These are phyloP conservation scores for Pouteria campechiana DNA, from an alignment of 179 eudicot genomes.

Conservation along the genomic window DNA sequence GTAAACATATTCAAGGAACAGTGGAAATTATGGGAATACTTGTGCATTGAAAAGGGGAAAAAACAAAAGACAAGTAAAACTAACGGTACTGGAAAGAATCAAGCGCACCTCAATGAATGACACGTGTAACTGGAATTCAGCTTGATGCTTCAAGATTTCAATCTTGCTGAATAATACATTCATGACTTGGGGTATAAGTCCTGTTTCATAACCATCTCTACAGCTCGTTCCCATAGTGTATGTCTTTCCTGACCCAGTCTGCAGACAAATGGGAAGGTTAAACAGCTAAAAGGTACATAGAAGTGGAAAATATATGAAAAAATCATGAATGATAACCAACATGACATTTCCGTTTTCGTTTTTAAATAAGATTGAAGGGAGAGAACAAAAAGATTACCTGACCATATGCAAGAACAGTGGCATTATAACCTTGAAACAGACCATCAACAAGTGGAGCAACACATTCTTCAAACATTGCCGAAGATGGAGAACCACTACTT, in stretches of 20 bases:
- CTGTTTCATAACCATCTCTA: constrained; percentile 61
- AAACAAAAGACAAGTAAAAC: neutral
- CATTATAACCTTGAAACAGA: constrained; percentile 97
- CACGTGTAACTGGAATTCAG: constrained; percentile 83
- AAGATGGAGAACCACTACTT: constrained; percentile 67
- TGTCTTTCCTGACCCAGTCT: constrained; percentile 99
- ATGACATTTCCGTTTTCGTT: neutral
- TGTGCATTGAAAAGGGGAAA: neutral
- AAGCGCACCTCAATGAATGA: constrained; percentile 89
- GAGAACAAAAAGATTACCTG: constrained; percentile 42
- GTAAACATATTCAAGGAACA: too few relatives aligned
- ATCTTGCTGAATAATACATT: constrained; percentile 71
- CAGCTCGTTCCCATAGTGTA: constrained; percentile 97
- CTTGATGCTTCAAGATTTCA: constrained; percentile 60
- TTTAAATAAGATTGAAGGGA: too few relatives aligned
- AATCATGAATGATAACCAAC: neutral
- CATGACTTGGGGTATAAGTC: constrained; percentile 92
- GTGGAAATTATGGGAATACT: too few relatives aligned
- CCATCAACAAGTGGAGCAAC: constrained; percentile 96
- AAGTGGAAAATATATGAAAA: neutral
- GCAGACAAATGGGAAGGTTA: constrained; percentile 23
- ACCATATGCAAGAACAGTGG: constrained; percentile 97
- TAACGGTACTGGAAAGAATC: neutral
- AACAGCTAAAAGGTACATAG: neutral
- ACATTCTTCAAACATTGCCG: constrained; percentile 86